Evolutionary conservation across 768 basidiomycete genomes (phyloP).

Genomic region (Mrakia hoshinonis): DNA sequence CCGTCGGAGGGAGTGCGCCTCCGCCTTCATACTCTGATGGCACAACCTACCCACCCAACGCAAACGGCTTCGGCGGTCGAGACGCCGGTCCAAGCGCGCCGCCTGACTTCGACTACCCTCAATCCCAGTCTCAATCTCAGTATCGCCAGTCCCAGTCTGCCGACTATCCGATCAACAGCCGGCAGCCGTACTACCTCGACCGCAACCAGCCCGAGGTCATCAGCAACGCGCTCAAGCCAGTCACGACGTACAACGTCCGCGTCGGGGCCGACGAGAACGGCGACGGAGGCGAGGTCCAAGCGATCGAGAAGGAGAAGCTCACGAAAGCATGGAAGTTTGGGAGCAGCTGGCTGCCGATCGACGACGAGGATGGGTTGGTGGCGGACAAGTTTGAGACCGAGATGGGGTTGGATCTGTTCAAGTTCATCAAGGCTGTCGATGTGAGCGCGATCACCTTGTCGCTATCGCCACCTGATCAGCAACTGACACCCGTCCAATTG

Average conservation of each 20-base stretch:
- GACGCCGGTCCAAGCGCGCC: background rate
- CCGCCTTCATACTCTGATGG: background rate
- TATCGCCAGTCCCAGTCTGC: background rate
- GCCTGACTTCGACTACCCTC: background rate
- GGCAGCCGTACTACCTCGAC: slow-evolving; percentile 3
- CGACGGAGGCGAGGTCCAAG: slow-evolving; percentile 40
- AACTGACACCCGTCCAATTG: background rate
- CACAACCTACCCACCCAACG: background rate
- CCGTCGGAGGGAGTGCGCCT: background rate
- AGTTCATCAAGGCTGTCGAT: slow-evolving; percentile 63
- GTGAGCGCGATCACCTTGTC: slow-evolving; percentile 43
- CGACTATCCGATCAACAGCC: background rate
- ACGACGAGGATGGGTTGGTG: slow-evolving; percentile 51
- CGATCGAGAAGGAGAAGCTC: slow-evolving; percentile 40
- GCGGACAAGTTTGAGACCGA: slow-evolving; percentile 64
- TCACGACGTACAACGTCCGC: slow-evolving; percentile 9
- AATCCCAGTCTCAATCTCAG: background rate
- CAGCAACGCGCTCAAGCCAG: slow-evolving; percentile 3
- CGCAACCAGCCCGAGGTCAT: slow-evolving; percentile 14
- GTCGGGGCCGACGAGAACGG: background rate
- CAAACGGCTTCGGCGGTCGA: background rate
- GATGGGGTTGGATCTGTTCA: slow-evolving; percentile 79
- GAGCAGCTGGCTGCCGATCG: slow-evolving; percentile 62
- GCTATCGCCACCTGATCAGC: slow-evolving; percentile 2
- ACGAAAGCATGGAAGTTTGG: slow-evolving; percentile 41